A percentile compares a stretch with the other conserved stretches of the same genome.
Evolutionary conservation across 371 early-diverging fungal genomes (phyloP).

Genomic region (Saksenaea vasiformis): DNA sequence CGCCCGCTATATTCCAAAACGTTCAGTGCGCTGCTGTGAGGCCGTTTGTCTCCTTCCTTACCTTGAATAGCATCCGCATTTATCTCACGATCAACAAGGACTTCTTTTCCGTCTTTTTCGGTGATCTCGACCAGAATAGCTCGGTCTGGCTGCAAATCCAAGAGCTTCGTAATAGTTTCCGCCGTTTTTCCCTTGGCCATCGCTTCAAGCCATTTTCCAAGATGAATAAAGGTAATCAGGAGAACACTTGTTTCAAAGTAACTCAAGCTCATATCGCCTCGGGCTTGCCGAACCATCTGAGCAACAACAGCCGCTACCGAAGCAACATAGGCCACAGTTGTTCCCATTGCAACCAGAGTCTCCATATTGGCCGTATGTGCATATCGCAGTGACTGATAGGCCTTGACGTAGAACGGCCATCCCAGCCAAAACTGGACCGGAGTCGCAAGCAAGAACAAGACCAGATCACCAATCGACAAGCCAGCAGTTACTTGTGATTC

Average conservation of each 20-base stretch:
- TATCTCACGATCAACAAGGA: constrained; percentile 36
- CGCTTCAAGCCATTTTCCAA: constrained; percentile 74
- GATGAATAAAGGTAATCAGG: constrained; percentile 67
- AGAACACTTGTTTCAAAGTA: constrained; percentile 74
- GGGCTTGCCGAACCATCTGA: constrained; percentile 43
- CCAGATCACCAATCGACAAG: constrained; percentile 47
- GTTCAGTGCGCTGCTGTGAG: background rate
- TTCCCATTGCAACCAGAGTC: constrained; percentile 68
- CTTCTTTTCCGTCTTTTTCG: constrained; percentile 2
- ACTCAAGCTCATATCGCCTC: constrained; percentile 37
- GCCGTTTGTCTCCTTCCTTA: constrained; percentile 14
- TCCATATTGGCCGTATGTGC: constrained; percentile 73
- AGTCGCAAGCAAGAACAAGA: constrained; percentile 56
- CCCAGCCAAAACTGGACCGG: constrained; percentile 64
- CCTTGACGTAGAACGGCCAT: constrained; percentile 53
- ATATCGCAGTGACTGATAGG: constrained; percentile 57
- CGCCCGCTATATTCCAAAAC: constrained; percentile 45
- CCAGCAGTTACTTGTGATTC: constrained; percentile 42
- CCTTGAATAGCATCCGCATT: constrained; percentile 51
- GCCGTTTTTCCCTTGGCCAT: constrained; percentile 72
- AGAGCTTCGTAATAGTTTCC: constrained; percentile 68
- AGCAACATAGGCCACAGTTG: constrained; percentile 64
- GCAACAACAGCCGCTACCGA: constrained; percentile 58
- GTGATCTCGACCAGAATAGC: constrained; percentile 49
- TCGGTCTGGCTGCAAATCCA: constrained; percentile 68